A percentile compares a stretch with the other conserved stretches of the same genome.
Conservation (phyloP, 1,284 basidiomycete species). For the Wallemia hederae region DNA sequence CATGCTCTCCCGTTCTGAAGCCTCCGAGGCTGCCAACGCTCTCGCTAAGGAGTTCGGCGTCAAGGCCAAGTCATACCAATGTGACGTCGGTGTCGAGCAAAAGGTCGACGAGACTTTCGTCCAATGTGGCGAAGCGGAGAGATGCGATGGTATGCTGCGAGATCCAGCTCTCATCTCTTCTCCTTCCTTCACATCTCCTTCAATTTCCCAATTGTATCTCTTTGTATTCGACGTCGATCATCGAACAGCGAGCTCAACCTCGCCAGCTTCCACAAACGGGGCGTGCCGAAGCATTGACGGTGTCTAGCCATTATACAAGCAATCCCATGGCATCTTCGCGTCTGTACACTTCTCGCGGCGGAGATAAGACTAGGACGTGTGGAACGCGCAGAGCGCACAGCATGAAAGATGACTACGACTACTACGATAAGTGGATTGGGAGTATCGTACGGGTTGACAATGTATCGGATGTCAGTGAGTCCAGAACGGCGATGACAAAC, state of each 20-base stretch:
- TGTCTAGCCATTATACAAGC: neutral
- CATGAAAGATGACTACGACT: neutral
- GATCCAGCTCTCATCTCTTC: constrained; percentile 18
- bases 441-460: neutral
- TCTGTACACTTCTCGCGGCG: neutral
- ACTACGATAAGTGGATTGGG: neutral
- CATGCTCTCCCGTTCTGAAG: constrained; percentile 7
- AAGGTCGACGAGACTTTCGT: constrained; percentile 16
- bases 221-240: no score
- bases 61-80: constrained; percentile 20
- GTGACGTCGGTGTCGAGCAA: constrained; percentile 18
- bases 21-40: constrained; percentile 16
- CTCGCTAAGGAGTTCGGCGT: constrained; percentile 16
- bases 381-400: neutral
- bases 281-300: neutral
- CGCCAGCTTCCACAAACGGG: neutral
- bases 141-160: no score
- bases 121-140: constrained; percentile 18
- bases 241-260: neutral
- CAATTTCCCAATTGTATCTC: neutral
- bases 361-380: neutral
- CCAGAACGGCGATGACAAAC: neutral
- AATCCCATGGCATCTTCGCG: no score
- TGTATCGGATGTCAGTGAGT: neutral
- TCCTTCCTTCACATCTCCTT: neutral